phyloP scores from a whole-genome alignment of 805 yeast genomes.

The Kodamaea sagamina region DNA sequence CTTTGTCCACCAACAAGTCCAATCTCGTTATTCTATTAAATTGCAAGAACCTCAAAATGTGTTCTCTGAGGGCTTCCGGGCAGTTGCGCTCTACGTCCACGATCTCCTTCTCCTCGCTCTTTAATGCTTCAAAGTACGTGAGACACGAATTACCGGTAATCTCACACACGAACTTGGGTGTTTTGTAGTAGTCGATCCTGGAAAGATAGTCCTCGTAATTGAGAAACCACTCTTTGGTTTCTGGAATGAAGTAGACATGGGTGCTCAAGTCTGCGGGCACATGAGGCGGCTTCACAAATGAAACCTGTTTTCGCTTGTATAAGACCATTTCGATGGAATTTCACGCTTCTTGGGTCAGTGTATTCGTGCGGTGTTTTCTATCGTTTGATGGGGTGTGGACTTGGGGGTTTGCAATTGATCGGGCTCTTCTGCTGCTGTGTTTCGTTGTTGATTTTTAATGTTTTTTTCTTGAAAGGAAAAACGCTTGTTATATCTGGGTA shows the following conservation, averaged over 20 bases:
- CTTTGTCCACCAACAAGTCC: slow-evolving; percentile 85
- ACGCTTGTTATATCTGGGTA: slow-evolving; percentile 4
- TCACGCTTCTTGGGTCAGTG: background rate
- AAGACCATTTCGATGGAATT: slow-evolving; percentile 58
- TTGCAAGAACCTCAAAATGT: slow-evolving; percentile 82
- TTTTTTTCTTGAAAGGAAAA: slow-evolving; percentile 5
- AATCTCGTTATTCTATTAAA: slow-evolving; percentile 79
- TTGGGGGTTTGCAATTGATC: background rate
- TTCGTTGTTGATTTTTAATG: background rate
- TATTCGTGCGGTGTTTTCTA: no score
- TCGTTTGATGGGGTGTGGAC: background rate
- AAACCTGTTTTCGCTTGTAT: slow-evolving; percentile 72
- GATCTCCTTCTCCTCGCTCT: slow-evolving; percentile 61
- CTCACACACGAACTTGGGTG: slow-evolving; percentile 88
- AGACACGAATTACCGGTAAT: slow-evolving; percentile 91
- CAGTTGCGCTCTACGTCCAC: slow-evolving; percentile 73
- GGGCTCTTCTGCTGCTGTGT: background rate
- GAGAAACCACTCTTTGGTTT: slow-evolving; percentile 86
- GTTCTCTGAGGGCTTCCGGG: slow-evolving; percentile 91
- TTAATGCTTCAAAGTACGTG: slow-evolving; percentile 85
- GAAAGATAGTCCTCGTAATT: slow-evolving; percentile 73
- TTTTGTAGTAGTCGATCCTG: slow-evolving; percentile 70
- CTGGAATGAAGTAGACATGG: slow-evolving; percentile 78
- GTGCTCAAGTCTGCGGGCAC: slow-evolving; percentile 57
- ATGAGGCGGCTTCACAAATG: slow-evolving; percentile 55